Base-by-base conservation (phyloP, 2,329 filamentous ascomycete species). In the Ophiosphaerella korrae region DNA sequence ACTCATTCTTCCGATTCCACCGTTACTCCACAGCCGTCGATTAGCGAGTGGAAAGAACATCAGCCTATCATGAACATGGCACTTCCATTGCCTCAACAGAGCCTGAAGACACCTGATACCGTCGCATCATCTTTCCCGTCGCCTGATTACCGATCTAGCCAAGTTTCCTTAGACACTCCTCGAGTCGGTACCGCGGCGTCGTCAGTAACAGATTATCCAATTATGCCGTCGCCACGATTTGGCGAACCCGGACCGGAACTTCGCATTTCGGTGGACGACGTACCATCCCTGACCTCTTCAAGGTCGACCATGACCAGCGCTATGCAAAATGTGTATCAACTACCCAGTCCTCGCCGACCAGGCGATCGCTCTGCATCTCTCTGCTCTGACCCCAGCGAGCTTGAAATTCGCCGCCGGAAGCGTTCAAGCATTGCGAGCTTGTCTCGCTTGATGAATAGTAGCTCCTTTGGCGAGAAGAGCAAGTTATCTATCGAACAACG, bases 361-460 rank as follows among this genome's bases (percentile, higher is more conserved):
- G 72, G 72, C 37, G 70, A 76, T 31, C 73, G 71, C 34, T 75
- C 72, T 3, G 62, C 74, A 3, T 78, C 77, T 2, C 57, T 78
- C 4, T 72, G 68, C 21, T 77, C 76, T n/a, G 68, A 68, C 41
- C 67, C 70, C 4, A 73, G 74, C 42, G 74, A 74, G 16, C 57
- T 66, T 9, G 72, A 75, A 23, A 69, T 71, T 37, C 87, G 87
- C 53, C 87, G 86, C 18, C 84, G 86, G 36, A 86, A 90, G 64
- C 84, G 89, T 46, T 88, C 87, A 3, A 92, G 89, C 66, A 82
- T 93, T 57, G 88, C 85, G 26, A 92, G 89, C 64, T 77, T 93
- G 26, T 90, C 88, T 58, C 84, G 89, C 42, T 78, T 93, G 34
- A 88, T 92, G 64, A 89, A 86, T 70, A 87, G 85, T 58, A 71